Evolutionary conservation across 768 basidiomycete genomes (phyloP).

Genomic region (Daedaleopsis nitida): DNA sequence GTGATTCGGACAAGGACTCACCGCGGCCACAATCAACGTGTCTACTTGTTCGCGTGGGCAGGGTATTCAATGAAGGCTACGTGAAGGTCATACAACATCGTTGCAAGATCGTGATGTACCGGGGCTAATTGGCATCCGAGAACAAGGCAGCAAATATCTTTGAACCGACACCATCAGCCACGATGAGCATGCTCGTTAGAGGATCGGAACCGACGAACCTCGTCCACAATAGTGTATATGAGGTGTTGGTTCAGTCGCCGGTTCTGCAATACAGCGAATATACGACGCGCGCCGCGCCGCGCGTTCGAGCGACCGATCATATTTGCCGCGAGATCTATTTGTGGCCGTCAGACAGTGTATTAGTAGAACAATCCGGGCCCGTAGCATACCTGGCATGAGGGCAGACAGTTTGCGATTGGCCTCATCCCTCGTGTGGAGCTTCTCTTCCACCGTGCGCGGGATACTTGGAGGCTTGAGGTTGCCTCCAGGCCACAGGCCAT

Average conservation of each 20-base stretch:
- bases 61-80: neutral
- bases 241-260: constrained; percentile 94
- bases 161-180: neutral
- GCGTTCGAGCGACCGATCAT: constrained; percentile 99
- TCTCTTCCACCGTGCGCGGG: constrained; percentile 82
- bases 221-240: constrained; percentile 84
- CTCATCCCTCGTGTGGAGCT: constrained; percentile 75
- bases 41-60: neutral
- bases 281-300: constrained; percentile 85
- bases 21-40: too few species aligned
- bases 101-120: neutral
- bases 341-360: neutral
- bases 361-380: neutral
- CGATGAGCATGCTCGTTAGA: neutral
- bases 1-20: too few species aligned
- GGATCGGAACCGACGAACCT: constrained; percentile 51
- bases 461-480: constrained; percentile 57
- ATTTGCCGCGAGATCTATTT: constrained; percentile 87
- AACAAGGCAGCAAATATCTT: constrained; percentile 53
- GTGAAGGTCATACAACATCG: neutral
- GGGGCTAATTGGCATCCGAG: neutral
- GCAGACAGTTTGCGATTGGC: constrained; percentile 90
- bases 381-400: constrained; percentile 77
- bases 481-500: constrained; percentile 87
- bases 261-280: constrained; percentile 94